A percentile compares a stretch with the other conserved stretches of the same genome.
Evolutionary conservation across 306 rosid species (phyloP).

Genomic region (Malus asiatica): DNA sequence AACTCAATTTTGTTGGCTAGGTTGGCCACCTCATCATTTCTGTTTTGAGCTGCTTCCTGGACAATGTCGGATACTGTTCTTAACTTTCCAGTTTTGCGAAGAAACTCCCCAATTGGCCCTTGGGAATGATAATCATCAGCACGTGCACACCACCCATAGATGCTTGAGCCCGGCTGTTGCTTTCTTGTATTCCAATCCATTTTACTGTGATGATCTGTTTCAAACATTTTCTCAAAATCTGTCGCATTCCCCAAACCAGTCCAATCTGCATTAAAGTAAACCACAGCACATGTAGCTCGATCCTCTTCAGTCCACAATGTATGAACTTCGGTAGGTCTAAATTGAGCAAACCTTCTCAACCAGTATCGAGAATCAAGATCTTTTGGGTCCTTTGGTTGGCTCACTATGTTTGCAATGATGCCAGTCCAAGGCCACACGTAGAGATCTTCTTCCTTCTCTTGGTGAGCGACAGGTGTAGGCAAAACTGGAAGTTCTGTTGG

Average conservation of each 20-base stretch:
- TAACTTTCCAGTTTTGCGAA: slow-evolving; percentile 63
- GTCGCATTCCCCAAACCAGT: slow-evolving; percentile 65
- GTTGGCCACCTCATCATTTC: slow-evolving; percentile 51
- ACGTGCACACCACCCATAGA: slow-evolving; percentile 90
- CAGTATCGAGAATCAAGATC: slow-evolving; percentile 40
- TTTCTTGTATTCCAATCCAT: slow-evolving; percentile 49
- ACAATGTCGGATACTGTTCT: slow-evolving; percentile 72
- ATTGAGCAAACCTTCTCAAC: slow-evolving; percentile 47
- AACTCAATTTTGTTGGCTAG: slow-evolving; percentile 58
- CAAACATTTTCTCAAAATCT: slow-evolving; percentile 65
- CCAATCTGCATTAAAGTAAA: slow-evolving; percentile 62
- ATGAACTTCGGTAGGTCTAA: slow-evolving; percentile 40
- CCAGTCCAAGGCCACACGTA: slow-evolving; percentile 98
- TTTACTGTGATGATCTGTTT: slow-evolving; percentile 37
- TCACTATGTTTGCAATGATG: slow-evolving; percentile 45
- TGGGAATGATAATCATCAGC: slow-evolving; percentile 54
- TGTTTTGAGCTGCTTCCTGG: slow-evolving; percentile 59
- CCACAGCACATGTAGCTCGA: slow-evolving; percentile 31
- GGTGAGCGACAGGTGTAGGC: slow-evolving; percentile 29
- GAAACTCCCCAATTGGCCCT: slow-evolving; percentile 74
- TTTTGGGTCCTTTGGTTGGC: slow-evolving; percentile 21
- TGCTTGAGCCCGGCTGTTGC: slow-evolving; percentile 28
- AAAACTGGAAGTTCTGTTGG: slow-evolving; percentile 28
- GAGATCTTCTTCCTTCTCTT: slow-evolving; percentile 38
- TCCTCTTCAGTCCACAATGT: slow-evolving; percentile 33